Evolutionary conservation across 768 basidiomycete genomes (phyloP).

Genomic region (Thelephora aurantiotincta): DNA sequence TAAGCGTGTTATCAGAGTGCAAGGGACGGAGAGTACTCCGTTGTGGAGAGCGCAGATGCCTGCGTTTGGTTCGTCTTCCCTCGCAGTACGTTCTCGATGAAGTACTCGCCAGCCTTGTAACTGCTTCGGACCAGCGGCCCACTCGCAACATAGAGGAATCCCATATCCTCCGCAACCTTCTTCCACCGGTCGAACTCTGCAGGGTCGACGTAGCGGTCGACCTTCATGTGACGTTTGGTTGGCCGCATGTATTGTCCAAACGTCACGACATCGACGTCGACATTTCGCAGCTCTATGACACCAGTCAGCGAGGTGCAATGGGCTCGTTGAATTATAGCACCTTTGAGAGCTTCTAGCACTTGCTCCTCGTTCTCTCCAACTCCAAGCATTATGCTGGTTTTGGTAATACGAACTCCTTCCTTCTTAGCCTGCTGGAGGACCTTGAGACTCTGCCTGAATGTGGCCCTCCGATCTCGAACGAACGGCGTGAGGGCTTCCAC

Average conservation of each 20-base stretch:
- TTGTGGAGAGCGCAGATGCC: conserved; percentile 18
- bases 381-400: conserved; percentile 98
- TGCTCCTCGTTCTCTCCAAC: conserved; percentile 85
- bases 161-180: conserved; percentile 77
- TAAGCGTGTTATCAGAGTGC: not conserved
- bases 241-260: conserved; percentile 99
- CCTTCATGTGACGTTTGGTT: conserved; percentile 98
- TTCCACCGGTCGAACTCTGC: conserved; percentile 91
- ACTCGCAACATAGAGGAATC: conserved; percentile 94
- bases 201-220: conserved; percentile 90
- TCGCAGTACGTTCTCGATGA: conserved; percentile 80
- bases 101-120: conserved; percentile 98
- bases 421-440: conserved; percentile 78
- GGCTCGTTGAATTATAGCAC: conserved; percentile 27
- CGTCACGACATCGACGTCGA: conserved; percentile 92
- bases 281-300: conserved; percentile 64
- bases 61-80: conserved; percentile 37
- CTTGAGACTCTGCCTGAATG: conserved; percentile 70
- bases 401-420: conserved; percentile 77
- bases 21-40: conserved; percentile 10
- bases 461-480: conserved; percentile 90
- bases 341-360: conserved; percentile 66
- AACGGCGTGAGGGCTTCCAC: conserved; percentile 88
- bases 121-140: conserved; percentile 93
- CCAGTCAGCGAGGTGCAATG: conserved; percentile 3